phyloP scores from a whole-genome alignment of 257 asterid species.

The Solanum pinnatisectum region DNA sequence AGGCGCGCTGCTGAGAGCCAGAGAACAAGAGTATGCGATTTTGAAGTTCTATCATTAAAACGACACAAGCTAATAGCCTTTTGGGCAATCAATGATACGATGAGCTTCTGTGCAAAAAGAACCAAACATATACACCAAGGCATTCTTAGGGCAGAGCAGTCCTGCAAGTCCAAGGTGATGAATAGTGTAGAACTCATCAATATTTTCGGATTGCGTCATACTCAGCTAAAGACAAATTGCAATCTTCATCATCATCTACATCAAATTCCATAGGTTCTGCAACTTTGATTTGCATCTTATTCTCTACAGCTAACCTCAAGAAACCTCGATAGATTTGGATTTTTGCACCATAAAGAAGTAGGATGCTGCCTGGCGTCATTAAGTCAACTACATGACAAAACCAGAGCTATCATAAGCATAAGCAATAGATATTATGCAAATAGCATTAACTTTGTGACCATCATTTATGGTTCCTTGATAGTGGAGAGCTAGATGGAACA shows the following conservation, averaged over 20 bases:
- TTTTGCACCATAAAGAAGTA: not conserved
- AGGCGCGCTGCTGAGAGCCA: not conserved
- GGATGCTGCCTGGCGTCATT: not conserved
- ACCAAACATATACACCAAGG: not conserved
- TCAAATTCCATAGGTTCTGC: not conserved
- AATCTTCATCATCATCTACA: not conserved
- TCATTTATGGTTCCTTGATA: not conserved
- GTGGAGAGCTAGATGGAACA: not conserved
- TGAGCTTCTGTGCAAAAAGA: not conserved
- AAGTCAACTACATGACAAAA: not conserved
- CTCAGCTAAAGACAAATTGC: not conserved
- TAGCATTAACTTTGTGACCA: not conserved
- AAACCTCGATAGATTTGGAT: not conserved
- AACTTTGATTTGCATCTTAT: not conserved
- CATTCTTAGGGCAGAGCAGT: not conserved
- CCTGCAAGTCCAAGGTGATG: not conserved
- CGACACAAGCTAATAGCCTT: not conserved
- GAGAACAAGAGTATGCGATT: not conserved
- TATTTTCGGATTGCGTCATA: not conserved
- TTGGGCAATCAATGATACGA: not conserved
- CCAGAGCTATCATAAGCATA: not conserved
- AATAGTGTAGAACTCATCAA: not conserved
- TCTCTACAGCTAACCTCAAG: not conserved
- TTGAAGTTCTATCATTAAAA: not conserved
- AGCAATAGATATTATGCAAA: not conserved